Conservation (phyloP, 805 yeast genomes). For the Metschnikowia dekortorum region DNA sequence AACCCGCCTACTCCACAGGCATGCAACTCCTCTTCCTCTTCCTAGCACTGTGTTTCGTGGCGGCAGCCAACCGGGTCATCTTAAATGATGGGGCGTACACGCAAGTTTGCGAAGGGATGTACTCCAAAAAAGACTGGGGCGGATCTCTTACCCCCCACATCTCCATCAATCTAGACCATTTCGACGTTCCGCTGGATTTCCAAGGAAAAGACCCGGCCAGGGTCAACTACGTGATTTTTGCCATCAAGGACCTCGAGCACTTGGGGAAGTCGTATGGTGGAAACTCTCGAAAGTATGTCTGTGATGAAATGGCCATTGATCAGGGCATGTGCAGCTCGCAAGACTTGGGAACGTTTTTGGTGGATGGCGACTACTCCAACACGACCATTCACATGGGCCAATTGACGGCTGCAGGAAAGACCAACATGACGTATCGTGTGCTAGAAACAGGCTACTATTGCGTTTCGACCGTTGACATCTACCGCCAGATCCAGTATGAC, state of each 20-base stretch:
- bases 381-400: constrained; percentile 55
- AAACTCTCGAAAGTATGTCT: constrained; percentile 50
- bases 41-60: constrained; percentile 9
- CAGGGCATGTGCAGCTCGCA: constrained; percentile 47
- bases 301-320: constrained; percentile 66
- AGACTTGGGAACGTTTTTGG: constrained; percentile 60
- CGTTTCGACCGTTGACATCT: constrained; percentile 62
- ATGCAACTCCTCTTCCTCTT: constrained; percentile 5
- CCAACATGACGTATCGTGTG: constrained; percentile 60
- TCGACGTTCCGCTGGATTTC: constrained; percentile 26
- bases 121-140: constrained; percentile 81
- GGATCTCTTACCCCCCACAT: constrained; percentile 63
- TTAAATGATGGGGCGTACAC: constrained; percentile 45
- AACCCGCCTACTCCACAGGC: not conserved
- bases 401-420: constrained; percentile 54
- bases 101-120: constrained; percentile 87
- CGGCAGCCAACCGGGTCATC: constrained; percentile 41
- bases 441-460: constrained; percentile 87
- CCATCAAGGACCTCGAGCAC: constrained; percentile 68
- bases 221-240: constrained; percentile 73
- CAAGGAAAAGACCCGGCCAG: constrained; percentile 20
- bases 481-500: constrained; percentile 42
- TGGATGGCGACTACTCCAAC: constrained; percentile 42
- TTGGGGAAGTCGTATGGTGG: constrained; percentile 46
- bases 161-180: constrained; percentile 25